These are phyloP conservation scores for Aureobasidium sp. DNA, from an alignment of 2,329 filamentous ascomycete species.

Conservation along the genomic window DNA sequence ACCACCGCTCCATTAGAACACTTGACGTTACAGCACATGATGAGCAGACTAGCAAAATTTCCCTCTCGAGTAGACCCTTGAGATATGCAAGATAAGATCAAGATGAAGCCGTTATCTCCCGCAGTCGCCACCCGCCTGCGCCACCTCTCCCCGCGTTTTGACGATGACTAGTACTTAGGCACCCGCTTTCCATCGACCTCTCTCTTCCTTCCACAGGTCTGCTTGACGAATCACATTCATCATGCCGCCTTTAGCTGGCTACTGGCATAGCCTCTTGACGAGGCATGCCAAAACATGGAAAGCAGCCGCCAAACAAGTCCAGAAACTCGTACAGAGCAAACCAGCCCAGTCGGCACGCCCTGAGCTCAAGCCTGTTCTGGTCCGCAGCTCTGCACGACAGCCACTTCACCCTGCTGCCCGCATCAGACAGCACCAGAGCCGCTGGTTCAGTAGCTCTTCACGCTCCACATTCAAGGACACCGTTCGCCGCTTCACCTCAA, in stretches of 20 bases:
- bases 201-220: background rate
- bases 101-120: background rate
- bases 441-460: constrained; percentile 54
- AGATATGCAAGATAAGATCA: background rate
- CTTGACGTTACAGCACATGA: background rate
- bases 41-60: background rate
- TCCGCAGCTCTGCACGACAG: constrained; percentile 50
- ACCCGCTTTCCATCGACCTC: background rate
- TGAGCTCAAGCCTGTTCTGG: constrained; percentile 54
- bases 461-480: constrained; percentile 34
- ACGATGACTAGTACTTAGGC: constrained; percentile 3
- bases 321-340: constrained; percentile 26
- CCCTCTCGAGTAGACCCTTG: background rate
- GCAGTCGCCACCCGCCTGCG: background rate
- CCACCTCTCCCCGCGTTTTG: background rate
- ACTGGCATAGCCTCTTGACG: constrained; percentile 31
- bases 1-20: background rate
- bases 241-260: constrained; percentile 32
- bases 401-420: constrained; percentile 55
- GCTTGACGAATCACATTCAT: constrained; percentile 16
- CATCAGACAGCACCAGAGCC: constrained; percentile 57
- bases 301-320: constrained; percentile 24
- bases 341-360: constrained; percentile 35
- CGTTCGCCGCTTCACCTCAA: constrained; percentile 48
- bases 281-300: constrained; percentile 29